These are phyloP conservation scores for Isatis tinctoria DNA, from an alignment of 345 rosid species.

Conservation along the genomic window DNA sequence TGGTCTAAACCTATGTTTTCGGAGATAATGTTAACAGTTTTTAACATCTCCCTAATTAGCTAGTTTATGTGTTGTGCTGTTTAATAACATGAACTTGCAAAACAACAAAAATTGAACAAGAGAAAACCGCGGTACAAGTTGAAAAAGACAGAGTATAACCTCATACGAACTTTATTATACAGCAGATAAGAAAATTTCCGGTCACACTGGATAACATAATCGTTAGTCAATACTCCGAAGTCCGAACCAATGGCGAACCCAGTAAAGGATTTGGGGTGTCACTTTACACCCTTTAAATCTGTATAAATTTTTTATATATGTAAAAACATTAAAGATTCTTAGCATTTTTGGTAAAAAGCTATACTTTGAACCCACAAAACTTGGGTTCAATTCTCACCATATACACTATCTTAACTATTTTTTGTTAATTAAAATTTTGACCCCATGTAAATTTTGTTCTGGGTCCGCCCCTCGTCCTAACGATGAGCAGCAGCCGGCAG, in stretches of 20 bases:
- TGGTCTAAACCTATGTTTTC: neutral
- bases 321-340: too few species aligned
- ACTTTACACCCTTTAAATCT: too few species aligned
- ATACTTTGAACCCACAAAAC: too few species aligned
- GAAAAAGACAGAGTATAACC: neutral
- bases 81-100: neutral
- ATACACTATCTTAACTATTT: too few species aligned
- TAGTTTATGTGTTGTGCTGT: neutral
- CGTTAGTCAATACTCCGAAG: neutral
- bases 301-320: too few species aligned
- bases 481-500: slow-evolving; percentile 2
- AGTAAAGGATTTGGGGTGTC: too few species aligned
- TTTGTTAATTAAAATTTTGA: too few species aligned
- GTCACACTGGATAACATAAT: neutral
- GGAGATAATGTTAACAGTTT: neutral
- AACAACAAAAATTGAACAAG: neutral
- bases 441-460: too few species aligned
- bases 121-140: neutral
- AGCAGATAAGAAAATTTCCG: neutral
- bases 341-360: too few species aligned
- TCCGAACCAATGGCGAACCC: too few species aligned
- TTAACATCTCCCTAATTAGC: neutral
- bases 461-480: too few species aligned
- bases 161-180: neutral
- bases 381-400: too few species aligned